Evolutionary conservation across 306 rosid genomes (phyloP).

Genomic region (Chamaecrista fasciculata): DNA sequence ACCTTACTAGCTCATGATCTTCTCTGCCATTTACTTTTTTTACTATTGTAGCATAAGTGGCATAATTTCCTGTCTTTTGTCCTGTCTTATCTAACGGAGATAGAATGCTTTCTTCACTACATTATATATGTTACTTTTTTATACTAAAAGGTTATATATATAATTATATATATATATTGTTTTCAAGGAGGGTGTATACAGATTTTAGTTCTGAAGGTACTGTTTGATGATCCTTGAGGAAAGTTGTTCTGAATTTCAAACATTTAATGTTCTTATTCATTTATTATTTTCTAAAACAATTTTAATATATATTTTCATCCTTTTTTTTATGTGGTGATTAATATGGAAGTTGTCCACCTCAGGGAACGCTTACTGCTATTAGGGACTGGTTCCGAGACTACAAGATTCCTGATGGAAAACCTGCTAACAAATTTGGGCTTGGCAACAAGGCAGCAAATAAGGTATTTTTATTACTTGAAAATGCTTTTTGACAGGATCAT

Average conservation of each 20-base stretch:
- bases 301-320: too few species aligned
- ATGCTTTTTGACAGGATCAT: background rate
- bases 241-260: too few species aligned
- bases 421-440: constrained; percentile 75
- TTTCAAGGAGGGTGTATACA: too few species aligned
- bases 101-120: background rate
- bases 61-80: background rate
- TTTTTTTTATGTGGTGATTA: constrained; percentile 8
- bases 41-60: background rate
- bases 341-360: constrained; percentile 32
- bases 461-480: constrained; percentile 30
- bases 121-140: background rate
- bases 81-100: background rate
- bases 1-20: constrained; percentile 17
- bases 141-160: background rate
- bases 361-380: constrained; percentile 73
- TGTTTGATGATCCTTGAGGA: too few species aligned
- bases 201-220: too few species aligned
- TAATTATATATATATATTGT: too few species aligned
- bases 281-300: too few species aligned
- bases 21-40: background rate
- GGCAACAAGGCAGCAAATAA: constrained; percentile 67
- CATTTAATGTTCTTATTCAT: too few species aligned
- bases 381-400: constrained; percentile 81
- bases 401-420: constrained; percentile 79